Conservation (phyloP, 257 asterid species). For the Buddleja alternifolia region DNA sequence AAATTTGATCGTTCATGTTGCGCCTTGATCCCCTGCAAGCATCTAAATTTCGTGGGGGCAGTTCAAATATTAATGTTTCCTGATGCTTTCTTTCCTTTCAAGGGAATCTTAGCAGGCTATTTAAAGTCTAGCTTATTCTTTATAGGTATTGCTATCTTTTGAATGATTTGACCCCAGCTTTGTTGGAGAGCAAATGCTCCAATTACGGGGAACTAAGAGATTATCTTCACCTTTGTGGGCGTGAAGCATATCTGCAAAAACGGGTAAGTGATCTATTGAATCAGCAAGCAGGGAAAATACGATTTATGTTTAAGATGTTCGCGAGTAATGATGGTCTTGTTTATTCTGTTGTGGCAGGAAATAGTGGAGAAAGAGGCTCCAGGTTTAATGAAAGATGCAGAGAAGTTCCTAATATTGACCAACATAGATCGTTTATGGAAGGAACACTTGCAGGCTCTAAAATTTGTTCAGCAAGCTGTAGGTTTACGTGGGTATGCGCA, state of each 20-base stretch:
- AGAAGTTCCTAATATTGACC: constrained; percentile 85
- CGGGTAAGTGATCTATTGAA: constrained; percentile 58
- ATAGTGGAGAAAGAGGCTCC: constrained; percentile 94
- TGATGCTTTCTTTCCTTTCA: background rate
- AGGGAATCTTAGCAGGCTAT: constrained; percentile 4
- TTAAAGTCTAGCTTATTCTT: constrained; percentile 9
- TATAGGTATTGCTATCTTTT: constrained; percentile 71
- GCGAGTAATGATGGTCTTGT: constrained; percentile 5
- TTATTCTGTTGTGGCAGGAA: constrained; percentile 52
- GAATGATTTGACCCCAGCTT: constrained; percentile 62
- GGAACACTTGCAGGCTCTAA: constrained; percentile 98
- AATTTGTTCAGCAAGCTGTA: constrained; percentile 99
- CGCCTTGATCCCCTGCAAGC: background rate
- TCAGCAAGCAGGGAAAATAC: background rate
- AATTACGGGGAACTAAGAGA: constrained; percentile 56
- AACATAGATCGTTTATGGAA: constrained; percentile 97
- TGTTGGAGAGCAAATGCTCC: constrained; percentile 50
- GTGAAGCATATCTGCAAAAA: constrained; percentile 82
- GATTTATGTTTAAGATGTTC: constrained; percentile 4
- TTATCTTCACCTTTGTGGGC: constrained; percentile 66
- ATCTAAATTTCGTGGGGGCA: background rate
- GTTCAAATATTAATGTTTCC: constrained; percentile 4
- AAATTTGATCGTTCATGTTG: background rate
- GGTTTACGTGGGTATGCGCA: constrained; percentile 98
- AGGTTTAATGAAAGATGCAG: constrained; percentile 97